A percentile compares a stretch with the other conserved stretches of the same genome.
Evolutionary conservation across 306 rosid genomes (phyloP).

Genomic region (Cucurbita argyrosperma): DNA sequence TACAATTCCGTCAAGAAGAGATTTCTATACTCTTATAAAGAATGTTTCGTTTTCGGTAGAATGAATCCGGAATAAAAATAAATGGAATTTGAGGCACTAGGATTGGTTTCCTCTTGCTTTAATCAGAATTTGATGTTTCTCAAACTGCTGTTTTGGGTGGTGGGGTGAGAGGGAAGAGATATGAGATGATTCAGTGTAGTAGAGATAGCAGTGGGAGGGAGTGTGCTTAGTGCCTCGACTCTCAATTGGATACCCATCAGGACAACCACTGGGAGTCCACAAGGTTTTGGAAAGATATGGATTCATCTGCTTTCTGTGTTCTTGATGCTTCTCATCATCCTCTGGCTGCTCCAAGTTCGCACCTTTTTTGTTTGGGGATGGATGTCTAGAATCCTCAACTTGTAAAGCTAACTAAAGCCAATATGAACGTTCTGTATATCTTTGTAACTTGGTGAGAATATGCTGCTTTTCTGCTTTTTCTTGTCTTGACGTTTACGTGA

Average conservation of each 20-base stretch:
- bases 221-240: constrained; percentile 27
- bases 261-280: constrained; percentile 25
- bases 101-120: constrained; percentile 3
- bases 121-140: constrained; percentile 21
- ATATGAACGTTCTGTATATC: background rate
- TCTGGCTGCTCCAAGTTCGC: constrained; percentile 8
- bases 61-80: too few relatives aligned
- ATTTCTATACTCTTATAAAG: too few relatives aligned
- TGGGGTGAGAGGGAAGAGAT: constrained; percentile 34
- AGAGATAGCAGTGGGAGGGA: constrained; percentile 28
- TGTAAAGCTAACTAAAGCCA: background rate
- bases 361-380: too few relatives aligned
- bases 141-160: constrained; percentile 14
- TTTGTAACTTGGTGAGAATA: background rate
- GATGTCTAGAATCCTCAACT: background rate
- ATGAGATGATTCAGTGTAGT: constrained; percentile 55
- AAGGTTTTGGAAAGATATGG: constrained; percentile 50
- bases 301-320: constrained; percentile 19
- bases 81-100: too few relatives aligned
- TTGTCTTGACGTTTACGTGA: background rate
- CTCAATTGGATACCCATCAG: constrained; percentile 23
- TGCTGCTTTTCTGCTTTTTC: background rate
- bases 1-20: too few relatives aligned
- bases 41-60: too few relatives aligned
- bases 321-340: constrained; percentile 1